Evolutionary conservation across 768 basidiomycete genomes (phyloP).

Genomic region (Harrya chromipes): DNA sequence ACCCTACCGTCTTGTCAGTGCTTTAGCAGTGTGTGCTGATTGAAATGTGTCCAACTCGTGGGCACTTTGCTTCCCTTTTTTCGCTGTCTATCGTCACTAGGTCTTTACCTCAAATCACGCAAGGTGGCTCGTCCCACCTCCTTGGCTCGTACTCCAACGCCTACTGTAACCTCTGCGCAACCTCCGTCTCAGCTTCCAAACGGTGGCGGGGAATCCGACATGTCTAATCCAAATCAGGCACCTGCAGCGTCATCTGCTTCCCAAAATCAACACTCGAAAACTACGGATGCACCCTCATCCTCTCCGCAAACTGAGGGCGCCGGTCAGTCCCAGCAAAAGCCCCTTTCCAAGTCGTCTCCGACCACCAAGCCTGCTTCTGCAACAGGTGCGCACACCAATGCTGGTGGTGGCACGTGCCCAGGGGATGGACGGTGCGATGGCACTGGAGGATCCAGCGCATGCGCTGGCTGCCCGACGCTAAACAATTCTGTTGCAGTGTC

Average conservation of each 20-base stretch:
- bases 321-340: conserved; percentile 25
- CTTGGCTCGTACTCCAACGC: conserved; percentile 42
- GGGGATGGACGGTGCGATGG: conserved; percentile 98
- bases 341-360: conserved; percentile 23
- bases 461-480: conserved; percentile 94
- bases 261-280: conserved; percentile 32
- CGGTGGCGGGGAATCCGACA: conserved; percentile 33
- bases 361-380: conserved; percentile 26
- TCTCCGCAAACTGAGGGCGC: conserved; percentile 26
- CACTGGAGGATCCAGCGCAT: conserved; percentile 89
- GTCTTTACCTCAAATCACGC: conserved; percentile 83
- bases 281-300: conserved; percentile 28
- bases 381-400: conserved; percentile 31
- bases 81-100: conserved; percentile 43
- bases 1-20: conserved; percentile 34
- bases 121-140: conserved; percentile 70
- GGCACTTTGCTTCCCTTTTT: conserved; percentile 31
- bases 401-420: conserved; percentile 77
- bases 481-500: conserved; percentile 72
- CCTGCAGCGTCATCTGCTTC: conserved; percentile 28
- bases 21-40: conserved; percentile 37
- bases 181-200: conserved; percentile 33
- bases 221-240: conserved; percentile 36
- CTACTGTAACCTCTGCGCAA: conserved; percentile 31
- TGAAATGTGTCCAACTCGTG: conserved; percentile 40